Evolutionary conservation across 108 stramenopile species (phyloP).

Genomic region (Schizochytrium sp.): DNA sequence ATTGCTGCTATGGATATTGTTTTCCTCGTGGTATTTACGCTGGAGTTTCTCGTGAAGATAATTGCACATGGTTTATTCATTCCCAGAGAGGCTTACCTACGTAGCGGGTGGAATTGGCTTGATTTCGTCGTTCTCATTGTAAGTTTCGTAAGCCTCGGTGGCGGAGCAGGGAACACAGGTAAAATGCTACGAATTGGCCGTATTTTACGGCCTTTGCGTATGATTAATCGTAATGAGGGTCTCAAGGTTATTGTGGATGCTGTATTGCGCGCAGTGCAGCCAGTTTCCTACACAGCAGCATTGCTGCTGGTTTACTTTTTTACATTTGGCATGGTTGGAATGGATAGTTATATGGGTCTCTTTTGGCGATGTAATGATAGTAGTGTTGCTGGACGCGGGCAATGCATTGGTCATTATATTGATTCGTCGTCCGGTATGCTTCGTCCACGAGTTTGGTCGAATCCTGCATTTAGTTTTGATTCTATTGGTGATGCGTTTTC

Average conservation of each 20-base stretch:
- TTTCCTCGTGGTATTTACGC: slow-evolving; percentile 54
- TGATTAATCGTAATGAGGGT: slow-evolving; percentile 61
- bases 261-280: slow-evolving; percentile 21
- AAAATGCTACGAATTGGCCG: slow-evolving; percentile 55
- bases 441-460: slow-evolving; percentile 22
- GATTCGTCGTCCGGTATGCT: not conserved
- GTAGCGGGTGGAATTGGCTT: slow-evolving; percentile 51
- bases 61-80: slow-evolving; percentile 52
- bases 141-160: not conserved
- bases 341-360: slow-evolving; percentile 60
- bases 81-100: not conserved
- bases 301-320: slow-evolving; percentile 61
- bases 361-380: slow-evolving; percentile 34
- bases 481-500: slow-evolving; percentile 20
- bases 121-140: slow-evolving; percentile 62
- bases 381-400: not conserved
- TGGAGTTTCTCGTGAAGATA: slow-evolving; percentile 61
- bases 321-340: slow-evolving; percentile 60
- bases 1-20: slow-evolving; percentile 7
- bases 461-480: slow-evolving; percentile 35
- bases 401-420: not conserved
- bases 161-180: not conserved
- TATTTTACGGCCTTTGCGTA: slow-evolving; percentile 58
- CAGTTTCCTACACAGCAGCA: slow-evolving; percentile 1
- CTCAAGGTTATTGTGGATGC: slow-evolving; percentile 55